Evolutionary conservation across 2,329 filamentous ascomycete genomes (phyloP).

Genomic region (Aspergillus costaricaensis): DNA sequence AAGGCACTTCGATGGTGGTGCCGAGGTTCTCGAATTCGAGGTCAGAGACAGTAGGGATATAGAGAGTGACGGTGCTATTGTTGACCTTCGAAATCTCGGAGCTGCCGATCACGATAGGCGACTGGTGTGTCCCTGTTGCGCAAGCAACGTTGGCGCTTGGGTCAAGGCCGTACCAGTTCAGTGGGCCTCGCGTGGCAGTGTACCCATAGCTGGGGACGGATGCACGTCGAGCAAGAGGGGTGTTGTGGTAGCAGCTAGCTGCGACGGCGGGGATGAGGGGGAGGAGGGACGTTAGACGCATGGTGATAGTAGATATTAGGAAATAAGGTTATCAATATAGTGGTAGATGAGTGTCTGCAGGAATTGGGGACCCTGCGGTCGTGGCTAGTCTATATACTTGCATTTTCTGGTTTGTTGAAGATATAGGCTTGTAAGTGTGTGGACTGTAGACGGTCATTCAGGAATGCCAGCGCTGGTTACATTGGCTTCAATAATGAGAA

Average conservation of each 20-base stretch:
- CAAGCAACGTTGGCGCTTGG: constrained; percentile 49
- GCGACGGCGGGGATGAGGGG: neutral
- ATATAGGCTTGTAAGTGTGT: no score
- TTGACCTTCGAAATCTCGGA: constrained; percentile 21
- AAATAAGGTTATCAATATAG: no score
- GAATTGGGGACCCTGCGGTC: no score
- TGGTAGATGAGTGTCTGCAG: no score
- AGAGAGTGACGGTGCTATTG: constrained; percentile 22
- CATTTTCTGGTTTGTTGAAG: no score
- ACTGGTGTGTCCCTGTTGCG: constrained; percentile 54
- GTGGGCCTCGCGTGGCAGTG: constrained; percentile 45
- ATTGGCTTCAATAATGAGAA: no score
- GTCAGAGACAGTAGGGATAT: constrained; percentile 23
- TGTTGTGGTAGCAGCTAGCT: neutral
- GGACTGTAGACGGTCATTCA: no score
- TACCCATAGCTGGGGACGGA: constrained; percentile 3
- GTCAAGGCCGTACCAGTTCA: constrained; percentile 55
- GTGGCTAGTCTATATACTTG: no score
- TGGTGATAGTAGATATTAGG: no score
- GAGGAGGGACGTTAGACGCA: neutral
- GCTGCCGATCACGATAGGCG: constrained; percentile 56
- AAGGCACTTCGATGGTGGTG: constrained; percentile 52
- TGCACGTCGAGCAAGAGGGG: neutral
- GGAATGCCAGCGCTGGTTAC: no score
- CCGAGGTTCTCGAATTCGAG: constrained; percentile 49